phyloP scores from a whole-genome alignment of 192 early-diverging fungal species.

The Chytriomyces sp. region DNA sequence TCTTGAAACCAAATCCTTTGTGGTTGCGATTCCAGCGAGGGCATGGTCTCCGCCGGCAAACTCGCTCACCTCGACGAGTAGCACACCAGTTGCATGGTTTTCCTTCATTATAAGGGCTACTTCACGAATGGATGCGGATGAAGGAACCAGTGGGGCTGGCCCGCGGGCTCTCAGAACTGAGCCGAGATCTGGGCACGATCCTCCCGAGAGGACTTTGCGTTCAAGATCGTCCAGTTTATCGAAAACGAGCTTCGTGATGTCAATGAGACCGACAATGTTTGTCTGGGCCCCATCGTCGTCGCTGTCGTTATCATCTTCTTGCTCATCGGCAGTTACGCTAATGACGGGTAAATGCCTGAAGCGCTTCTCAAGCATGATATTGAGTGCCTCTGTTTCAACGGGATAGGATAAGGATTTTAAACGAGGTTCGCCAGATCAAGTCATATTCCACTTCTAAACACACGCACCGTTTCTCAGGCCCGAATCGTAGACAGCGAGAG shows the following conservation, averaged over 20 bases:
- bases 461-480: constrained; percentile 53
- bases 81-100: constrained; percentile 50
- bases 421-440: no score
- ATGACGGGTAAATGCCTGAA: constrained; percentile 64
- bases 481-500: constrained; percentile 80
- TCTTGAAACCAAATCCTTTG: constrained; percentile 58
- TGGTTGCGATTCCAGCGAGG: constrained; percentile 59
- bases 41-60: constrained; percentile 18
- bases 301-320: constrained; percentile 35
- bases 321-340: constrained; percentile 30
- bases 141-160: constrained; percentile 40
- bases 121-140: constrained; percentile 49
- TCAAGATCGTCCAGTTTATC: constrained; percentile 58
- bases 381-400: constrained; percentile 45
- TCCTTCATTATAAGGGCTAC: constrained; percentile 51
- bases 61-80: constrained; percentile 40
- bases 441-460: constrained; percentile 4
- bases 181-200: constrained; percentile 69
- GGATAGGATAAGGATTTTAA: no score
- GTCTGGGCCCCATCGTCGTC: constrained; percentile 14
- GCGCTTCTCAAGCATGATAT: constrained; percentile 54
- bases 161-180: constrained; percentile 25
- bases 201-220: constrained; percentile 63
- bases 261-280: constrained; percentile 54
- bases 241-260: constrained; percentile 63